Percentiles rank a stretch among this genome's conserved stretches.
Conservation (phyloP, 805 yeast species). For the Candida dajiaensis region DNA sequence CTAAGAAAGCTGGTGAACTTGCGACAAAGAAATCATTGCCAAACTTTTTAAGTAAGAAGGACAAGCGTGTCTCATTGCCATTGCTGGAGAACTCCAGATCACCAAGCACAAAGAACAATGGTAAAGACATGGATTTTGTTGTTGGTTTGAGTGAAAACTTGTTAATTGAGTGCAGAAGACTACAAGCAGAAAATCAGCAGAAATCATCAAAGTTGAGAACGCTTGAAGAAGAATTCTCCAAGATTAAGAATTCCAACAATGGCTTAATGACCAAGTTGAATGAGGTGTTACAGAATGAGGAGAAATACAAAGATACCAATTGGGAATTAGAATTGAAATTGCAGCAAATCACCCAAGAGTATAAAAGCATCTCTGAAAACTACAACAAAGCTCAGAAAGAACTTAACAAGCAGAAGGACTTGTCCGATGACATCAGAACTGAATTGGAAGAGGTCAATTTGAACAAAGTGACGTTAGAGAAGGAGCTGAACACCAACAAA, state of each 20-base stretch:
- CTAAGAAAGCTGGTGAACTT: not conserved
- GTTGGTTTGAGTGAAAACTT: slow-evolving; percentile 71
- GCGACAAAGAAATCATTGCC: slow-evolving; percentile 13
- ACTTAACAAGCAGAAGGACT: slow-evolving; percentile 33
- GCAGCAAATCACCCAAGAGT: slow-evolving; percentile 28
- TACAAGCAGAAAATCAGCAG: slow-evolving; percentile 58
- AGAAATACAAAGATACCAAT: slow-evolving; percentile 49
- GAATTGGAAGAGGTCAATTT: slow-evolving; percentile 43
- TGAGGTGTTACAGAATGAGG: slow-evolving; percentile 32
- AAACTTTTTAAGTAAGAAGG: slow-evolving; percentile 17
- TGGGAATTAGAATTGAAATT: slow-evolving; percentile 60
- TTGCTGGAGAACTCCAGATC: slow-evolving; percentile 18
- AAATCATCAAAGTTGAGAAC: slow-evolving; percentile 35
- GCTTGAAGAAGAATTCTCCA: slow-evolving; percentile 37
- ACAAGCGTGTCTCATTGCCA: slow-evolving; percentile 23
- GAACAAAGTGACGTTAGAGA: slow-evolving; percentile 34
- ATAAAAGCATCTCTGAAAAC: slow-evolving; percentile 34
- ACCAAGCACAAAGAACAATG: slow-evolving; percentile 23
- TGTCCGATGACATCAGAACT: slow-evolving; percentile 32
- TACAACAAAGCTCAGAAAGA: slow-evolving; percentile 34
- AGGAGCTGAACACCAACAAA: slow-evolving; percentile 33
- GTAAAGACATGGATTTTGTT: slow-evolving; percentile 64
- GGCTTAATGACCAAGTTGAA: slow-evolving; percentile 17
- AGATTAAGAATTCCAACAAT: slow-evolving; percentile 18
- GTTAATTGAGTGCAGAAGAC: slow-evolving; percentile 61